A percentile compares a stretch with the other conserved stretches of the same genome.
These are phyloP conservation scores for Meyerozyma elateridarum DNA, from an alignment of 1,139 yeast species.

Conservation along the genomic window DNA sequence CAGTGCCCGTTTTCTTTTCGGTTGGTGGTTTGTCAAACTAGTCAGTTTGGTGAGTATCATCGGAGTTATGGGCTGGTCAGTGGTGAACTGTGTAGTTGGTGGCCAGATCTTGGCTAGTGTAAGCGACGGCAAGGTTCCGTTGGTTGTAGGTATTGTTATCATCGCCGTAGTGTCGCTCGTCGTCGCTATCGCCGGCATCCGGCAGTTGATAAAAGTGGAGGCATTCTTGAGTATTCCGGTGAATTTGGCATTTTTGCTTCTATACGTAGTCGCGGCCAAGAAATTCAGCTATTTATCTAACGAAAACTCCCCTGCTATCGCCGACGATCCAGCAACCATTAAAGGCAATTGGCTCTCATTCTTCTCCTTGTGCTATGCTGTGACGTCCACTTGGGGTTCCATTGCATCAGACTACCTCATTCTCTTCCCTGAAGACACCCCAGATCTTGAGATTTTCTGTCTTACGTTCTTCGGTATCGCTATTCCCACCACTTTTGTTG, in stretches of 20 bases:
- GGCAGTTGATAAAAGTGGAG: slow-evolving; percentile 64
- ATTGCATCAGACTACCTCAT: slow-evolving; percentile 83
- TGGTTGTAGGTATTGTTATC: slow-evolving; percentile 70
- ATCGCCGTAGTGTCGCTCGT: slow-evolving; percentile 59
- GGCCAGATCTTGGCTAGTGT: slow-evolving; percentile 73
- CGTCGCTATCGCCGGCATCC: slow-evolving; percentile 74
- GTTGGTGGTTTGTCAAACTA: slow-evolving; percentile 77
- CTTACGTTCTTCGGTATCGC: slow-evolving; percentile 67
- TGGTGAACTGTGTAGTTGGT: slow-evolving; percentile 79
- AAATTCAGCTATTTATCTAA: slow-evolving; percentile 41
- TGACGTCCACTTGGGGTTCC: slow-evolving; percentile 89
- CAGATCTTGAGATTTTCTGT: slow-evolving; percentile 50
- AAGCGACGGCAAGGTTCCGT: slow-evolving; percentile 57
- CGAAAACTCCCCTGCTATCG: slow-evolving; percentile 27
- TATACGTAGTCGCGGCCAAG: slow-evolving; percentile 64
- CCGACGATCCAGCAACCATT: slow-evolving; percentile 29
- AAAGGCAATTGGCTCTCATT: slow-evolving; percentile 70
- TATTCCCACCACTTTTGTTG: slow-evolving; percentile 76
- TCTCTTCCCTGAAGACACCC: slow-evolving; percentile 70
- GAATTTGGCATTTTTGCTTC: slow-evolving; percentile 57
- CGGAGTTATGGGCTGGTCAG: slow-evolving; percentile 85
- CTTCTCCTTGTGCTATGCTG: slow-evolving; percentile 71
- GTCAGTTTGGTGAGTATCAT: slow-evolving; percentile 64
- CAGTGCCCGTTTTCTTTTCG: slow-evolving; percentile 70
- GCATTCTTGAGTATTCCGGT: slow-evolving; percentile 68